Evolutionary conservation across 495 filamentous ascomycete genomes (phyloP).

Genomic region (Aspergillus ostianus): DNA sequence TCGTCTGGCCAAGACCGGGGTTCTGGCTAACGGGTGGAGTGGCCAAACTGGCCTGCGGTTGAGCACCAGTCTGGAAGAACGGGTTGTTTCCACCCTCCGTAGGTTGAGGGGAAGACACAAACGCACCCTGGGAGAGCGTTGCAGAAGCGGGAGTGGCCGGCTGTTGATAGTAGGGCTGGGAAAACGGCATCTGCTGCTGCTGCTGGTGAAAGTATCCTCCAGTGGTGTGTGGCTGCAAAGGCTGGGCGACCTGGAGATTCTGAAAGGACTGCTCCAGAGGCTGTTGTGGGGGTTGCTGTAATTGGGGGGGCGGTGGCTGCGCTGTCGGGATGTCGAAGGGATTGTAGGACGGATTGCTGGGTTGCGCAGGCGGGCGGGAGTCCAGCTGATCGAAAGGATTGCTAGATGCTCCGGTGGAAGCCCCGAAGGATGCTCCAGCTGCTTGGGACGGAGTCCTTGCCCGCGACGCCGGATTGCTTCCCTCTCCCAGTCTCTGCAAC

Average conservation of each 20-base stretch:
- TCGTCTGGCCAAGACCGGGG: constrained; percentile 38
- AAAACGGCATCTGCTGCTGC: constrained; percentile 47
- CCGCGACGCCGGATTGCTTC: constrained; percentile 43
- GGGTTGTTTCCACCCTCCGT: constrained; percentile 59
- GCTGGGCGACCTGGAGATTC: constrained; percentile 66
- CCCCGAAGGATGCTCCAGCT: constrained; percentile 22
- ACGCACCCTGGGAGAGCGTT: constrained; percentile 50
- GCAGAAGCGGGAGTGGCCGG: constrained; percentile 60
- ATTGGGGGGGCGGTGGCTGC: constrained; percentile 46
- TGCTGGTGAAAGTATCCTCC: constrained; percentile 67
- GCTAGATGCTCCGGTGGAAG: constrained; percentile 25
- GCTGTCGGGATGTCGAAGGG: constrained; percentile 60
- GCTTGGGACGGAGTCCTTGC: constrained; percentile 34
- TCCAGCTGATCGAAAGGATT: constrained; percentile 54
- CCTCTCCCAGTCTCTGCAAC: constrained; percentile 74
- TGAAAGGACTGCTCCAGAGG: constrained; percentile 69
- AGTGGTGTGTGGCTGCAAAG: constrained; percentile 80
- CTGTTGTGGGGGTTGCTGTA: constrained; percentile 16
- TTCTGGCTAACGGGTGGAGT: constrained; percentile 29
- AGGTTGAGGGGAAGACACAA: constrained; percentile 41
- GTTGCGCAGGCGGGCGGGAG: constrained; percentile 32
- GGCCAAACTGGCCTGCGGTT: constrained; percentile 35
- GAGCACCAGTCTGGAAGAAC: constrained; percentile 48
- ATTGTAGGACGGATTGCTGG: constrained; percentile 48
- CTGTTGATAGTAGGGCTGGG: constrained; percentile 50